These are phyloP conservation scores for Populus tomentosa DNA, from an alignment of 441 rosid genomes.

Conservation along the genomic window DNA sequence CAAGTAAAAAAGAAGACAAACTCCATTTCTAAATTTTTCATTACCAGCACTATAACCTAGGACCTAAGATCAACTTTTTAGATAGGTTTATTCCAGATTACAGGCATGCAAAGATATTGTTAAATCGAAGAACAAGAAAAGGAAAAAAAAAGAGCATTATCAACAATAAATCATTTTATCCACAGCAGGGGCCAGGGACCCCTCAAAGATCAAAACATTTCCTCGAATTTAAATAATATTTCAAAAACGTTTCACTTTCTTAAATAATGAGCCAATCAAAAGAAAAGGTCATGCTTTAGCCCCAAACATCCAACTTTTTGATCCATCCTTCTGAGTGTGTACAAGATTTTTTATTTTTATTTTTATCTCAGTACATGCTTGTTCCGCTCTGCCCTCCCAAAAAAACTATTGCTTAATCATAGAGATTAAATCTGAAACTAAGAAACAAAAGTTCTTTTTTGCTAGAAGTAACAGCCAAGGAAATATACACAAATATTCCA, in stretches of 20 bases:
- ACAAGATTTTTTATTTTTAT: background rate
- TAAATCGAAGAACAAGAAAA: too few species aligned
- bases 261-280: background rate
- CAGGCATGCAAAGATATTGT: background rate
- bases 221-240: background rate
- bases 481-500: background rate
- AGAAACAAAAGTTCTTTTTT: background rate
- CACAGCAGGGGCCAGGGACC: background rate
- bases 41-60: background rate
- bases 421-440: background rate
- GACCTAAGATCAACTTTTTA: background rate
- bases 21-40: background rate
- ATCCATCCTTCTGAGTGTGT: background rate
- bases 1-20: background rate
- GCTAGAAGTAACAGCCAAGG: background rate
- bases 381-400: background rate
- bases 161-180: background rate
- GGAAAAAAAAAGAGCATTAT: too few species aligned
- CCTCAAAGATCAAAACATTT: background rate
- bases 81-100: background rate
- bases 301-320: background rate
- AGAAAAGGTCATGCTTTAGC: background rate
- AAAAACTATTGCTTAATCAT: background rate
- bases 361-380: background rate
- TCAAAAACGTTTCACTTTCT: background rate